A percentile compares a stretch with the other conserved stretches of the same genome.
Evolutionary conservation across 163 green algal genomes (phyloP).

Genomic region (Coccomyxa subellipsoidea): DNA sequence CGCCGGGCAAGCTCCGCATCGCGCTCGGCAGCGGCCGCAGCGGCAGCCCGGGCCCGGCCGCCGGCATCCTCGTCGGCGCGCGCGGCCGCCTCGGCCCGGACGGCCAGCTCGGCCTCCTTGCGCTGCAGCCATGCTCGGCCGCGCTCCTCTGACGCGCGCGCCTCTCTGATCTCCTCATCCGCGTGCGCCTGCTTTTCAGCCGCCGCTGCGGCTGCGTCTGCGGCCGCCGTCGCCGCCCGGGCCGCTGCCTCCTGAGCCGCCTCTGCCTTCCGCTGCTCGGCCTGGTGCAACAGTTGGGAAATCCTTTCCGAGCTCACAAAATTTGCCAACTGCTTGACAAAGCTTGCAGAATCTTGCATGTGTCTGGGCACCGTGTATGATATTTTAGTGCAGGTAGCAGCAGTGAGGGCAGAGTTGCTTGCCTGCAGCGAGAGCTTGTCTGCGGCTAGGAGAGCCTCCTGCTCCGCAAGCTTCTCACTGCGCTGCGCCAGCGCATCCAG

Average conservation of each 20-base stretch:
- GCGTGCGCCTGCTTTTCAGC: neutral
- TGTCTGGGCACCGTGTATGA: neutral
- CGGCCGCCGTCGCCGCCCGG: constrained; percentile 3
- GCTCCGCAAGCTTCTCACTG: neutral
- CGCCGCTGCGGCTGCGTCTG: constrained; percentile 6
- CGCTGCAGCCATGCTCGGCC: constrained; percentile 16
- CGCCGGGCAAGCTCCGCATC: constrained; percentile 8
- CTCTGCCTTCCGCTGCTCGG: constrained; percentile 14
- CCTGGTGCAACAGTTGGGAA: neutral
- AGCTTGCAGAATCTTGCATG: too few species aligned
- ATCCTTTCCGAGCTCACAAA: too few species aligned
- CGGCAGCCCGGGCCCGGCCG: constrained; percentile 16
- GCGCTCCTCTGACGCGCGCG: constrained; percentile 6
- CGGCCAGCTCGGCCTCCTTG: constrained; percentile 17
- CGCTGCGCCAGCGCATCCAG: neutral
- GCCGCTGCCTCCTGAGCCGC: constrained; percentile 13
- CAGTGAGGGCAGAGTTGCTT: neutral
- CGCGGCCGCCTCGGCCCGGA: constrained; percentile 11
- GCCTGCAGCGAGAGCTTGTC: constrained; percentile 4
- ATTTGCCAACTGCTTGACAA: neutral
- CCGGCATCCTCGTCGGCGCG: constrained; percentile 17
- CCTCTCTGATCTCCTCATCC: neutral
- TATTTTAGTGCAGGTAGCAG: neutral
- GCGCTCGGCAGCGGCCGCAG: neutral
- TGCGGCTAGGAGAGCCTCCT: neutral